A percentile compares a stretch with the other conserved stretches of the same genome.
Conservation (phyloP, 2,329 filamentous ascomycete genomes). For the Fusarium decemcellulare region DNA sequence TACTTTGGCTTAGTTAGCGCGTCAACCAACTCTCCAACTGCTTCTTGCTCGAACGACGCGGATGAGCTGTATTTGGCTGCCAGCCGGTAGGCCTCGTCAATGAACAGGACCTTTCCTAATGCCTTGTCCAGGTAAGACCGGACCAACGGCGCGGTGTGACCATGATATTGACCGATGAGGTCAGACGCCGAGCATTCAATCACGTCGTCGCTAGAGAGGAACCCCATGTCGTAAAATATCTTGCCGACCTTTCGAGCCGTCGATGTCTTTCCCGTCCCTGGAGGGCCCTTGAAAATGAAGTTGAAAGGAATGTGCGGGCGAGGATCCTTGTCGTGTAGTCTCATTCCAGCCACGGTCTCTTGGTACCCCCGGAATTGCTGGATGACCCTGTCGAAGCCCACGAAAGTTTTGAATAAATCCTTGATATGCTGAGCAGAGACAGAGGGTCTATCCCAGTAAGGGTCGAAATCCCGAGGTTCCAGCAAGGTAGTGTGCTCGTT, state of each 20-base stretch:
- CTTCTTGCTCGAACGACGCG: slow-evolving; percentile 8
- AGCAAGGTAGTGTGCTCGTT: background rate
- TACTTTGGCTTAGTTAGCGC: slow-evolving; percentile 19
- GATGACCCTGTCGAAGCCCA: slow-evolving; percentile 63
- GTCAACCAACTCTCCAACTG: slow-evolving; percentile 15
- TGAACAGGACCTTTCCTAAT: slow-evolving; percentile 73
- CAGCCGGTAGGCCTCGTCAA: slow-evolving; percentile 25
- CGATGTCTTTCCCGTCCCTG: slow-evolving; percentile 78
- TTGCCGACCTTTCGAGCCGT: slow-evolving; percentile 77
- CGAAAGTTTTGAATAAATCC: background rate
- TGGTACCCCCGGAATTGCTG: slow-evolving; percentile 66
- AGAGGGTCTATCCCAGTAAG: background rate
- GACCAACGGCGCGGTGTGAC: slow-evolving; percentile 75
- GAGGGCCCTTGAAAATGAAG: slow-evolving; percentile 73
- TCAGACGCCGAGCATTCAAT: slow-evolving; percentile 75
- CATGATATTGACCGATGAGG: slow-evolving; percentile 74
- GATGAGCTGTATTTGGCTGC: no score
- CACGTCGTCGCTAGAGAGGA: slow-evolving; percentile 71
- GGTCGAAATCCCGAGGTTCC: background rate
- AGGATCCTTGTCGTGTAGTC: background rate
- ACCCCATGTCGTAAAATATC: slow-evolving; percentile 78
- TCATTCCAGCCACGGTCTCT: slow-evolving; percentile 50
- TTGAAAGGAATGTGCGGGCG: slow-evolving; percentile 69
- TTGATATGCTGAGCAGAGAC: background rate
- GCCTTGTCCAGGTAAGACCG: slow-evolving; percentile 66